phyloP scores from a whole-genome alignment of 345 rosid species.

The Erodium maritimum region DNA sequence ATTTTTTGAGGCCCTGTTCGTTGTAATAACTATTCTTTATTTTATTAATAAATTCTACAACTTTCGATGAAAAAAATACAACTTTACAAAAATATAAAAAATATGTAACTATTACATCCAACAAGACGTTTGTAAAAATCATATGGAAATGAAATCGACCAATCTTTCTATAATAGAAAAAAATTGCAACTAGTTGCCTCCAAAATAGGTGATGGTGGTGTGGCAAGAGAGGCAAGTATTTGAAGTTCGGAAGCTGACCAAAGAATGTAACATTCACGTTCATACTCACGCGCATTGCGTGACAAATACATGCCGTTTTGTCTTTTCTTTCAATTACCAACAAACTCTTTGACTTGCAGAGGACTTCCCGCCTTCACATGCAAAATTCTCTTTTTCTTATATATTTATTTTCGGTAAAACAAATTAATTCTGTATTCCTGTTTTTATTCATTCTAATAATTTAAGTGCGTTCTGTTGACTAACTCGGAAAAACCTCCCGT shows the following conservation, averaged over 20 bases:
- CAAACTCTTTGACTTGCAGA: constrained; percentile 58
- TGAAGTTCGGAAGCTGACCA: not conserved
- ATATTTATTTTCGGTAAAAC: no score
- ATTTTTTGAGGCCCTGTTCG: no score
- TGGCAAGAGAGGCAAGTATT: not conserved
- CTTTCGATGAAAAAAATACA: no score
- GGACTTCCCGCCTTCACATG: constrained; percentile 42
- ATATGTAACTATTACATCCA: no score
- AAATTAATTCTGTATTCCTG: no score
- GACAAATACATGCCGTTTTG: constrained; percentile 9
- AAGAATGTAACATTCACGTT: constrained; percentile 14
- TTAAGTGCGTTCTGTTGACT: constrained; percentile 3
- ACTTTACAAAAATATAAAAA: no score
- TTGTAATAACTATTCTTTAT: no score
- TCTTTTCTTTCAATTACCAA: constrained; percentile 7
- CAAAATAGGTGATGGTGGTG: not conserved
- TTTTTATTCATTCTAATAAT: not conserved
- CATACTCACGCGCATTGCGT: constrained; percentile 14
- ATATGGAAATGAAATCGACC: no score
- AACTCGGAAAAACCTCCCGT: not conserved
- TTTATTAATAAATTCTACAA: no score
- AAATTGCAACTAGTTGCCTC: not conserved
- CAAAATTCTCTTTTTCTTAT: constrained; percentile 10
- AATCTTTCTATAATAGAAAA: not conserved
- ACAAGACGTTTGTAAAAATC: no score